Evolutionary conservation across 2,329 filamentous ascomycete genomes (phyloP).

Genomic region (Ilyonectria sp.): DNA sequence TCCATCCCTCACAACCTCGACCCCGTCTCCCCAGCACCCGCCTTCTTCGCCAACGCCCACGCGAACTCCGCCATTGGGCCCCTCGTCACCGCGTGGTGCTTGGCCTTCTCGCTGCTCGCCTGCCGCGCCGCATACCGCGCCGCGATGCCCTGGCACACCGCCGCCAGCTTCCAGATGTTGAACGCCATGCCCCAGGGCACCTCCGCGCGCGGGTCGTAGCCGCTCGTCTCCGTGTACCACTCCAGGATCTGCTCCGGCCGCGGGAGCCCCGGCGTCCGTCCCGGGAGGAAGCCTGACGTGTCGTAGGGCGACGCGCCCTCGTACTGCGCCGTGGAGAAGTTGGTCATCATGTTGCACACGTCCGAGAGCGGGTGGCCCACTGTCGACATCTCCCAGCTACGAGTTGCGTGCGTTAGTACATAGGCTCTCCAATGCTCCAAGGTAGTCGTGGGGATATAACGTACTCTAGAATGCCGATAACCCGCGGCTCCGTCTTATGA

Average conservation of each 20-base stretch:
- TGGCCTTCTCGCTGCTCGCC: conserved; percentile 89
- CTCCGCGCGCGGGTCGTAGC: conserved; percentile 78
- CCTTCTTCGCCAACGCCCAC: conserved; percentile 78
- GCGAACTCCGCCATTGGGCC: conserved; percentile 82
- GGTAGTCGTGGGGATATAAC: conserved; percentile 46
- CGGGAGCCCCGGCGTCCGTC: conserved; percentile 75
- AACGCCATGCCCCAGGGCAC: conserved; percentile 75
- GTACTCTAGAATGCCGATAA: conserved; percentile 92
- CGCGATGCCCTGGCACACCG: conserved; percentile 89
- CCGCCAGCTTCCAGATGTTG: conserved; percentile 72
- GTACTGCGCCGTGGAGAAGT: conserved; percentile 56
- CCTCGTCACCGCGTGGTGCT: conserved; percentile 78
- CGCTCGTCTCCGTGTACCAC: conserved; percentile 66
- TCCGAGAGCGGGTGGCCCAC: conserved; percentile 97
- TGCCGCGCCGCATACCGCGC: conserved; percentile 88
- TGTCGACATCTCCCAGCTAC: conserved; percentile 96
- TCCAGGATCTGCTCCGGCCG: conserved; percentile 57
- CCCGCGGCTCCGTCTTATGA: conserved; percentile 87
- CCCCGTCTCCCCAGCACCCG: conserved; percentile 45
- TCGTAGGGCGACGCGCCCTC: conserved; percentile 45
- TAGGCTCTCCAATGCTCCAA: neutral
- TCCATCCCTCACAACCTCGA: conserved; percentile 46
- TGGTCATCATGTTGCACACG: conserved; percentile 80
- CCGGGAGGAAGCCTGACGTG: conserved; percentile 71
- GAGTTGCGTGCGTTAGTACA: conserved; percentile 12